A percentile compares a stretch with the other conserved stretches of the same genome.
Conservation (phyloP, 495 filamentous ascomycete species). For the Physcia stellaris region DNA sequence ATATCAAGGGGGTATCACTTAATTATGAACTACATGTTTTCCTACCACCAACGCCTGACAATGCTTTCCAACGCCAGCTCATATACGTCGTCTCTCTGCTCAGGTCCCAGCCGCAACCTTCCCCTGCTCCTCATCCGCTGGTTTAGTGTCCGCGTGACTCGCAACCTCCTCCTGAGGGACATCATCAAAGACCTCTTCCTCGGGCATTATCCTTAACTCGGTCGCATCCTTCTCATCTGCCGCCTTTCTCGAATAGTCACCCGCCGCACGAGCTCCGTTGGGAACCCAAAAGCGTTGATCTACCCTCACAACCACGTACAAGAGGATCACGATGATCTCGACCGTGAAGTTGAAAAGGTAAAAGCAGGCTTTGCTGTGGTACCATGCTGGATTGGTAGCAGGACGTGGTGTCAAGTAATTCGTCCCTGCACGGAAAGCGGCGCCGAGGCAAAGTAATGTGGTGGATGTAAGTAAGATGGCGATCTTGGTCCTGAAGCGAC, state of each 20-base stretch:
- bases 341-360: constrained; percentile 67
- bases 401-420: constrained; percentile 40
- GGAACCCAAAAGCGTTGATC: constrained; percentile 67
- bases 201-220: constrained; percentile 2
- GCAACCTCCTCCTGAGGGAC: not conserved
- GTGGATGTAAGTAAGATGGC: constrained; percentile 43
- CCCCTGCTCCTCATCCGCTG: not conserved
- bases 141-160: not conserved
- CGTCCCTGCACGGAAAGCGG: constrained; percentile 49
- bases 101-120: not conserved
- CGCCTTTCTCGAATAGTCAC: constrained; percentile 13
- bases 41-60: not conserved
- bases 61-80: too few species aligned
- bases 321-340: constrained; percentile 52
- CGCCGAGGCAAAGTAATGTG: constrained; percentile 51
- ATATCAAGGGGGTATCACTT: too few species aligned
- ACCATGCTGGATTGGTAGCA: constrained; percentile 44
- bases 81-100: not conserved
- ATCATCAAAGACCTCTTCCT: constrained; percentile 17
- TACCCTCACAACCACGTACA: constrained; percentile 51
- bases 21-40: too few species aligned
- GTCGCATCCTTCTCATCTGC: not conserved
- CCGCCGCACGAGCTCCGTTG: constrained; percentile 20
- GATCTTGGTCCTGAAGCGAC: constrained; percentile 51
- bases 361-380: constrained; percentile 55